Evolutionary conservation across 495 filamentous ascomycete genomes (phyloP).

Genomic region (Aspergillus steynii): DNA sequence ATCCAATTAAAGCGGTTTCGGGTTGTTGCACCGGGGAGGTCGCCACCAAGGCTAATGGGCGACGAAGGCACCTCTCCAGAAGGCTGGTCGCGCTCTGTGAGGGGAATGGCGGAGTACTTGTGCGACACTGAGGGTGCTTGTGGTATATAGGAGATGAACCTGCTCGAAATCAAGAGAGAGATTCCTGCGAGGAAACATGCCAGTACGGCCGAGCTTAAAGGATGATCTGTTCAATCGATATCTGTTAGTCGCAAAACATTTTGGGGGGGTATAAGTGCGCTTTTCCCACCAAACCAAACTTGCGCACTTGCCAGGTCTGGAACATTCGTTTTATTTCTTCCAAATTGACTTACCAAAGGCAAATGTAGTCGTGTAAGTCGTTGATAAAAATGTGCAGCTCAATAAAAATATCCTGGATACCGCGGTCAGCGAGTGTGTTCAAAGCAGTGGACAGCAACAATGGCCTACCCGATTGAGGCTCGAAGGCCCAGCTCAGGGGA

Average conservation of each 20-base stretch:
- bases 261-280: background rate
- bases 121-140: slow-evolving; percentile 13
- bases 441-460: background rate
- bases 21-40: slow-evolving; percentile 5
- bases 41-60: slow-evolving; percentile 13
- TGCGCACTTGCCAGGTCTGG: background rate
- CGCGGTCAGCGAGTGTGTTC: slow-evolving; percentile 5
- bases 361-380: slow-evolving; percentile 40
- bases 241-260: background rate
- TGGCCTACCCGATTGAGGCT: slow-evolving; percentile 41
- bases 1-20: slow-evolving; percentile 24
- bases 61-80: slow-evolving; percentile 17
- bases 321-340: background rate
- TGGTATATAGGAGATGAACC: slow-evolving; percentile 23
- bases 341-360: slow-evolving; percentile 40
- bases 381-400: slow-evolving; percentile 34
- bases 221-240: slow-evolving; percentile 33
- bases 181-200: slow-evolving; percentile 38
- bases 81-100: slow-evolving; percentile 19
- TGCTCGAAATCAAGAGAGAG: slow-evolving; percentile 34
- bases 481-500: slow-evolving; percentile 37
- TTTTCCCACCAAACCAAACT: background rate
- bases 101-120: slow-evolving; percentile 26
- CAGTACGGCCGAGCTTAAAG: slow-evolving; percentile 38
- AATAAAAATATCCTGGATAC: slow-evolving; percentile 35